These are phyloP conservation scores for Physaria fendleri DNA, from an alignment of 345 rosid species.

Conservation along the genomic window DNA sequence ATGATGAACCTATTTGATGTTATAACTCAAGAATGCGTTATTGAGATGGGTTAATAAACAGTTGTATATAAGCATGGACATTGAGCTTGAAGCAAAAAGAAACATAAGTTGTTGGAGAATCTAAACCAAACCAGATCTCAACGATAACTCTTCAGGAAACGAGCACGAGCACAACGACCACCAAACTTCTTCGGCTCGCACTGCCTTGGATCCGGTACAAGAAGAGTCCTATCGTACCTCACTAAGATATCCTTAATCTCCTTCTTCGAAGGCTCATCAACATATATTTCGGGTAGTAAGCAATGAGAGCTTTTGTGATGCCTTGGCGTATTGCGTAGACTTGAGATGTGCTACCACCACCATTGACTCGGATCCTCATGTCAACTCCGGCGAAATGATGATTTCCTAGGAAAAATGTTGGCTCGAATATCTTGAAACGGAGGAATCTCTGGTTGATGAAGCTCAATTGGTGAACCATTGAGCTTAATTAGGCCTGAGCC, in stretches of 20 bases:
- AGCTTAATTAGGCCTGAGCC: slow-evolving; percentile 73
- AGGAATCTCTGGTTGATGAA: slow-evolving; percentile 80
- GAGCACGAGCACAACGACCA: slow-evolving; percentile 81
- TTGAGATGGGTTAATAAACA: too few species aligned
- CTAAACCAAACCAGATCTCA: slow-evolving; percentile 12
- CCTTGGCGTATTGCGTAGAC: slow-evolving; percentile 89
- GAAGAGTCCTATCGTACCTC: slow-evolving; percentile 75
- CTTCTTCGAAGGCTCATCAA: slow-evolving; percentile 83
- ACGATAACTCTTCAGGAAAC: slow-evolving; percentile 95
- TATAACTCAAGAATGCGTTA: too few species aligned
- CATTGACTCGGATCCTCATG: slow-evolving; percentile 78
- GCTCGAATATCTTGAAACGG: slow-evolving; percentile 74
- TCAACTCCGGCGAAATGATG: slow-evolving; percentile 77
- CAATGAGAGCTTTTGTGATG: slow-evolving; percentile 85
- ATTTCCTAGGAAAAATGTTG: slow-evolving; percentile 63
- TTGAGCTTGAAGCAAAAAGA: too few species aligned
- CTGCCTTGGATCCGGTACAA: slow-evolving; percentile 81
- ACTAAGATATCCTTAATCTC: slow-evolving; percentile 78
- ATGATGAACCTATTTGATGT: too few species aligned
- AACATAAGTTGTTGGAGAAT: too few species aligned
- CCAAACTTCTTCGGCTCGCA: slow-evolving; percentile 97
- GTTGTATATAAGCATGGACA: too few species aligned
- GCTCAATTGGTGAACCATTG: slow-evolving; percentile 79
- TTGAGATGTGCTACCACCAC: slow-evolving; percentile 89
- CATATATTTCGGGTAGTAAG: slow-evolving; percentile 74